Base-by-base conservation (phyloP, 352 stramenopile genomes). In the Phytopythium kandeliae region DNA sequence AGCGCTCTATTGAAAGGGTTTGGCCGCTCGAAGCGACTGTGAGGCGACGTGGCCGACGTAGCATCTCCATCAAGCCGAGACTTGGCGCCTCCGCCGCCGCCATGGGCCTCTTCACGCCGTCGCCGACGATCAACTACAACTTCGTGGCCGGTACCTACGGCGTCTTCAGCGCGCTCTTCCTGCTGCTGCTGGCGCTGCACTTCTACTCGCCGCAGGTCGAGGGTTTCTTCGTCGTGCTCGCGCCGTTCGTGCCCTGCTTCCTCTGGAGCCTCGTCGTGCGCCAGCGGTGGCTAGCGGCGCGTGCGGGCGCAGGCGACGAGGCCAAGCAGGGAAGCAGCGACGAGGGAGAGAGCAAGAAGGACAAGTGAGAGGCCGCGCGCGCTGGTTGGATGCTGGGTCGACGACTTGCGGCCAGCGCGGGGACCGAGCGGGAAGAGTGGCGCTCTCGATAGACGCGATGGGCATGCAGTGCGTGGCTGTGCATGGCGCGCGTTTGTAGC, bases 41-140 rank as follows among this genome's bases (percentile, higher is more conserved):
- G 28, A 31, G 9, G 28, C 28, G 4, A 4, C 28, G 28, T 31
- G 28, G 9, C 28, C 28, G 28, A 10, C 28, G 28, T 9, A 10
- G 28, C 28, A n/a, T n/a, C n/a, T n/a, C n/a, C n/a, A n/a, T n/a
- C n/a, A n/a, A n/a, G n/a, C n/a, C n/a, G n/a, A n/a, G n/a, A n/a
- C n/a, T n/a, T 9, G 28, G 17, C 36, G 36, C 37, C 37, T 17
- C 37, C 34, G 13, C 34, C 37, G 43, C 15, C 43, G 43, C 43
- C 35, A 73, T 73, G 63, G 62, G 49, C 42, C 33, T 90, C 52
- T 78, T 93, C 31, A 76, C 64, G 57, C 79, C 79, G 50, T 89
- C 78, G 44, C 51, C 72, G 38, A 82, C 68, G 24, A 96, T 95
- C 65, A 96, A 96, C 70, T 96, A 96, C 76, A 86, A 90, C 73